Evolutionary conservation across 139 green algal species (phyloP), one percentile per base, ranked within the genome.

Genomic region (Closterium sp.): DNA sequence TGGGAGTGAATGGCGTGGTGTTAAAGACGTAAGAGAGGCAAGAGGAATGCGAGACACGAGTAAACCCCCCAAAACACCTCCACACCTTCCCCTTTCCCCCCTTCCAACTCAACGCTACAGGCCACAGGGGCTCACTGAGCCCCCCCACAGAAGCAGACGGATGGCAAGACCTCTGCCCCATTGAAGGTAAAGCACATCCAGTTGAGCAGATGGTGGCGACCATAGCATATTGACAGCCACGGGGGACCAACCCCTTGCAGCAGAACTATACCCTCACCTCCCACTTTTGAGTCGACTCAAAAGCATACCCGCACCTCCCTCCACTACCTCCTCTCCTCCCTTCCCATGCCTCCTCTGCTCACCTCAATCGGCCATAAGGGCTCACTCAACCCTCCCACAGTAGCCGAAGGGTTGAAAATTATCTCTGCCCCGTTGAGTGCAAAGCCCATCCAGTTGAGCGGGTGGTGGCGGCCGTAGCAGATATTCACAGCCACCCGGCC

Each of bases 211-310:
- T 99, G 97, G 95, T 99, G 98, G 43, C 98, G 96, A 33, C 98
- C 98, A 93, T 99, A 99, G 95, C 98, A 99, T 93, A 99, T 99
- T 96, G 99, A 99, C 93, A 99, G 93, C 7, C 92, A 98, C 85
- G 99, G 98, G 16, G 93, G 95, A 31, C 97, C 97, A 90, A 96
- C 98, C 2, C 93, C 95, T 2, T 97, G 99, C 85, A 98, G 96
- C 95, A 99, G 99, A 23, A 97, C 96, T 0, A n/a, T n/a, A n/a
- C n/a, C n/a, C n/a, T n/a, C n/a, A n/a, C n/a, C n/a, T n/a, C n/a
- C n/a, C n/a, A n/a, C n/a, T n/a, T n/a, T n/a, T n/a, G n/a, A n/a
- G n/a, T n/a, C n/a, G n/a, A n/a, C n/a, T n/a, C n/a, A n/a, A n/a
- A n/a, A n/a, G n/a, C n/a, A n/a, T n/a, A n/a, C n/a, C n/a, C n/a